Evolutionary conservation across 768 basidiomycete genomes (phyloP).

Genomic region (Filobasidium floriforme): DNA sequence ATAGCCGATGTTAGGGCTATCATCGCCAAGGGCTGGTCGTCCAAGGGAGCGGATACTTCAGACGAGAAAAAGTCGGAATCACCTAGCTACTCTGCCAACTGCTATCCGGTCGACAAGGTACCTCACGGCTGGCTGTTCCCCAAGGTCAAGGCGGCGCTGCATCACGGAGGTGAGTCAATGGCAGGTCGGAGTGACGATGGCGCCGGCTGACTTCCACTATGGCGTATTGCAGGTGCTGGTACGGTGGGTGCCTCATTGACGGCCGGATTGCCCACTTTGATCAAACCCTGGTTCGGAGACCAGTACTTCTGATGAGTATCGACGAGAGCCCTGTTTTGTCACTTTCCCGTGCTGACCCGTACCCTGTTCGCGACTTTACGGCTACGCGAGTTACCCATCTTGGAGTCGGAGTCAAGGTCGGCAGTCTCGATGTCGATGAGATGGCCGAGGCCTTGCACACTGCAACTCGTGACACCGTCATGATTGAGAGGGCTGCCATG

Average conservation of each 20-base stretch:
- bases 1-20: conserved; percentile 60
- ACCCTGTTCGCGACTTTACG: neutral
- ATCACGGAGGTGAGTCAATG: conserved; percentile 54
- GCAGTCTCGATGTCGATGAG: conserved; percentile 50
- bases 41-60: conserved; percentile 48
- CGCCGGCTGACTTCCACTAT: too few relatives aligned
- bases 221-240: conserved; percentile 52
- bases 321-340: conserved; percentile 43
- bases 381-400: conserved; percentile 58
- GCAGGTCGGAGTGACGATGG: too few relatives aligned
- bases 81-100: conserved; percentile 48
- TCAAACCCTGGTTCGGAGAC: conserved; percentile 62
- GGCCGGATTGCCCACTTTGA: conserved; percentile 60
- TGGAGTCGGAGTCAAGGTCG: conserved; percentile 55
- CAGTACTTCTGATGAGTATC: conserved; percentile 28
- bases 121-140: conserved; percentile 54
- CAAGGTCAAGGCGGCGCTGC: conserved; percentile 55
- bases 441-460: conserved; percentile 54
- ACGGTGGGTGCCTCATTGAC: conserved; percentile 61
- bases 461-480: conserved; percentile 55
- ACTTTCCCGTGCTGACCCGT: conserved; percentile 53
- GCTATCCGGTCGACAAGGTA: conserved; percentile 54
- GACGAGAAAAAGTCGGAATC: conserved; percentile 47
- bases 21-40: conserved; percentile 62
- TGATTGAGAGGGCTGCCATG: conserved; percentile 57